Conservation (phyloP, 169 alveolate species). For the Cryptosporidium tyzzeri region DNA sequence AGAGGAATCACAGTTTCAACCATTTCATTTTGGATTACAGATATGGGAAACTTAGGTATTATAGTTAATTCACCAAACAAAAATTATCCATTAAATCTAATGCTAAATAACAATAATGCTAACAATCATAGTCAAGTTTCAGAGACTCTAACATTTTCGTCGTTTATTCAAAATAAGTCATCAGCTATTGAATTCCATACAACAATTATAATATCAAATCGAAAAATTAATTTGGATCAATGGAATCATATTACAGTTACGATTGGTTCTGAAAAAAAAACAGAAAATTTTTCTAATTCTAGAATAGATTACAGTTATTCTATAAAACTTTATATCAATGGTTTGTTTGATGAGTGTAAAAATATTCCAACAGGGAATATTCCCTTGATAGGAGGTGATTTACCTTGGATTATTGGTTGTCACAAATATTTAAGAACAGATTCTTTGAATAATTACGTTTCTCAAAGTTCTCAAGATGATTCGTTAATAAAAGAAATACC, state of each 20-base stretch:
- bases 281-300: background rate
- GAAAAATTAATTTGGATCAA: constrained; percentile 17
- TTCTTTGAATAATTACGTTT: background rate
- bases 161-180: constrained; percentile 35
- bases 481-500: background rate
- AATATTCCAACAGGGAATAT: constrained; percentile 11
- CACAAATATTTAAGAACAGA: constrained; percentile 19
- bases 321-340: constrained; percentile 48
- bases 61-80: constrained; percentile 50
- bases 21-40: constrained; percentile 58
- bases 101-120: background rate
- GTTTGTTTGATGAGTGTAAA: constrained; percentile 29
- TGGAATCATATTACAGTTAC: constrained; percentile 60
- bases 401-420: constrained; percentile 55
- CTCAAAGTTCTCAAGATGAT: background rate
- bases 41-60: constrained; percentile 28
- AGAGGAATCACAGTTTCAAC: constrained; percentile 57
- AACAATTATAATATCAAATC: constrained; percentile 38
- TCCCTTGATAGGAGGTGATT: constrained; percentile 43
- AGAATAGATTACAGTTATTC: background rate
- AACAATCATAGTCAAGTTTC: background rate
- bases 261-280: constrained; percentile 8
- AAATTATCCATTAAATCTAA: constrained; percentile 17
- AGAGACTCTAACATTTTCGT: constrained; percentile 3
- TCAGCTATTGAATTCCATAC: constrained; percentile 31